Base-by-base conservation (phyloP, 306 rosid species). In the Parietaria judaica region DNA sequence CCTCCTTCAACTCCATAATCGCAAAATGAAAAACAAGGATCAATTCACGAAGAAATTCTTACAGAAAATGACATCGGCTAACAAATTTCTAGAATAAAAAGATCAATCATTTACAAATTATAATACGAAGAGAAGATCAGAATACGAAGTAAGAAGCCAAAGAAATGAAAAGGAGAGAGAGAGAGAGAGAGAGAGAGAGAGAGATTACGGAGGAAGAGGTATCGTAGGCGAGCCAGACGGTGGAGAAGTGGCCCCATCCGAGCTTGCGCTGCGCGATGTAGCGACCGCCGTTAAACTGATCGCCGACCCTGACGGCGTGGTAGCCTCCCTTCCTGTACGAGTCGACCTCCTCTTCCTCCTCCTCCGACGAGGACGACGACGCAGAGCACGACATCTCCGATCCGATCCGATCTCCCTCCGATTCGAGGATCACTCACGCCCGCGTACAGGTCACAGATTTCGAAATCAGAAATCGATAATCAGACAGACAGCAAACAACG, bases 201-300 rank as follows among this genome's bases (percentile, higher is more conserved):
- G 14, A 45, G 47, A 44, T 65, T 85, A 91, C 98, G 63, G 89
- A 70, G 73, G 79, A 58, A 60, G 66, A 75, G 61, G 88, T 83
- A 43, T 91, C 98, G 54, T 81, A 91, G 58, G 96, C 95, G 52
- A 91, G 98, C 98, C 98, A 91, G 14, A 91, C 98, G 75, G 98
- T 91, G 61, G 98, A 91, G 74, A 88, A 91, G 64, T 91, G 84
- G 61, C 98, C 98, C 98, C 98, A 91, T 44, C 98, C 98, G 4
- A 91, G 84, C 72, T 91, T 91, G 57, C 95, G 74, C 82, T 91
- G 98, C 8, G 95, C 92, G 43, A 91, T 76, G 60, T 88, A 91
- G 11, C 96, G 84, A 14, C 98, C 98, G n/a, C 77, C 81, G 67
- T 84, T 83, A 73, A 92, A 92, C 56, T 77, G 88, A 92, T 92